Base-by-base conservation (phyloP, 257 asterid species). In the Knoxia roxburghii region DNA sequence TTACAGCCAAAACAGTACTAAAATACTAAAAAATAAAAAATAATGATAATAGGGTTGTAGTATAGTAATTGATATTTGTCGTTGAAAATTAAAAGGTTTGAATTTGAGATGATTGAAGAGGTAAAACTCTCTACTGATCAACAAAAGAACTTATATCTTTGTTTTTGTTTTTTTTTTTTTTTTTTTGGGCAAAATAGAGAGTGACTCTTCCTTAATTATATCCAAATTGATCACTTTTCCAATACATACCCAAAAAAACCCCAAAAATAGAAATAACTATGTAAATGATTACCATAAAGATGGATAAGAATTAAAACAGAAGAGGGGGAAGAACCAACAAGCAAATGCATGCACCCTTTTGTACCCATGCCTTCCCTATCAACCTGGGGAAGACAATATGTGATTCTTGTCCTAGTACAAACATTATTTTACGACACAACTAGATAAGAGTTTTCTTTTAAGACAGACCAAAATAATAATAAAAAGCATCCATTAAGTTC, bases 381-480 rank as follows among this genome's bases (percentile, higher is more conserved):
- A 37, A 35, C 29, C 45, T 59, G 45, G 64, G 45, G 45, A 58
- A 58, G 23, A 32, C 30, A 48, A 45, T 7, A 35, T 55, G 21
- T 46, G 63, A 75, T 69, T 56, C 72, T 68, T 59, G 29, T 27
- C 67, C 69, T 33, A 58, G 13, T 15, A 33, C 64, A 10, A 59
- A 59, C 48, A 60, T 35, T 60, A 60, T 60, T 35, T 60, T 35
- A 12, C 68, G 65, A 56, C 27, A 33, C 48, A 2, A 37, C 49
- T 20, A 58, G 49, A 66, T 60, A 45, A 55, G 1, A 53, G 50
- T n/a, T n/a, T n/a, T n/a, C n/a, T n/a, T n/a, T n/a, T n/a, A n/a
- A n/a, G n/a, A n/a, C n/a, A 37, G 41, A 37, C 9, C 41, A 37
- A 3, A 37, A n/a, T n/a, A n/a, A n/a, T n/a, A n/a, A n/a, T n/a